Evolutionary conservation across 345 rosid species (phyloP).

Genomic region (Raphanus raphanistrum): DNA sequence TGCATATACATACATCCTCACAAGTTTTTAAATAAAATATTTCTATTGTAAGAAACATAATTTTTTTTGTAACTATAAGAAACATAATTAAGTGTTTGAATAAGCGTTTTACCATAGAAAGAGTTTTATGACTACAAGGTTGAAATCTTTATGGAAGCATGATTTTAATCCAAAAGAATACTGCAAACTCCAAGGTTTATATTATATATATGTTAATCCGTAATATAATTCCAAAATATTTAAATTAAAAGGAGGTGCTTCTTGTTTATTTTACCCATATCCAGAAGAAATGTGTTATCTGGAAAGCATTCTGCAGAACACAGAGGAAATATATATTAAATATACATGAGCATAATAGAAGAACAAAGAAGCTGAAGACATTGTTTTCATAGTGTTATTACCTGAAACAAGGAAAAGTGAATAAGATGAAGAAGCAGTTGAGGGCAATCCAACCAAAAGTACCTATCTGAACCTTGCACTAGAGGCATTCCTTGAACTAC

Average conservation of each 20-base stretch:
- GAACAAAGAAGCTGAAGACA: background rate
- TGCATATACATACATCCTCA: constrained; percentile 41
- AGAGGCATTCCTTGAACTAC: constrained; percentile 94
- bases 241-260: background rate
- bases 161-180: constrained; percentile 71
- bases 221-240: background rate
- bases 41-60: constrained; percentile 17
- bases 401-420: constrained; percentile 91
- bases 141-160: constrained; percentile 71
- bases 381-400: constrained; percentile 23
- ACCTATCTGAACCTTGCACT: constrained; percentile 79
- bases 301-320: constrained; percentile 83
- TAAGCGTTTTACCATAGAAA: constrained; percentile 57
- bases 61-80: no score
- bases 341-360: background rate
- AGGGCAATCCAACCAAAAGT: constrained; percentile 87
- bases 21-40: background rate
- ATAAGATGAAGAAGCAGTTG: constrained; percentile 80
- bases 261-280: constrained; percentile 58
- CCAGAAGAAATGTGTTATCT: constrained; percentile 95
- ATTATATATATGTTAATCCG: background rate
- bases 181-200: constrained; percentile 42
- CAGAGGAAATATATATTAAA: background rate
- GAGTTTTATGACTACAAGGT: constrained; percentile 52
- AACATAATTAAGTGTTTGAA: background rate